A percentile compares a stretch with the other conserved stretches of the same genome.
Conservation (phyloP, 306 rosid genomes). For the Trifolium subterraneum region DNA sequence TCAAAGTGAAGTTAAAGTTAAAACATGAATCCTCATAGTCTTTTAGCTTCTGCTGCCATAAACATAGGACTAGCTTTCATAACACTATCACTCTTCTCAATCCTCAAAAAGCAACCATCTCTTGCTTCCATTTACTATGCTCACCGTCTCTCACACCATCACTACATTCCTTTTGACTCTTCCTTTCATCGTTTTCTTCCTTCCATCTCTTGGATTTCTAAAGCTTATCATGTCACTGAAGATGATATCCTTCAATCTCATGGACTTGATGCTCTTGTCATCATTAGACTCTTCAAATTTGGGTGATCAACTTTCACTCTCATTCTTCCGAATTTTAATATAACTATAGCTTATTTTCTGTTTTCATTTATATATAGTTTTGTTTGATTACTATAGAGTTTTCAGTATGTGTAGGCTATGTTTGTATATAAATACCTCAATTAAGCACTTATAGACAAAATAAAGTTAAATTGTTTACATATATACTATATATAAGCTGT, state of each 20-base stretch:
- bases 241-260: constrained; percentile 58
- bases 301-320: constrained; percentile 57
- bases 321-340: background rate
- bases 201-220: constrained; percentile 70
- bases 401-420: background rate
- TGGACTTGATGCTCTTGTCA: constrained; percentile 84
- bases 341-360: background rate
- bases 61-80: constrained; percentile 81
- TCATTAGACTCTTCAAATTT: constrained; percentile 82
- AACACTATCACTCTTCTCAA: constrained; percentile 72
- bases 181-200: constrained; percentile 61
- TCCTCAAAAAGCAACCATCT: constrained; percentile 78
- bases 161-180: constrained; percentile 33
- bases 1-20: background rate
- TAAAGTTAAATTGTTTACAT: too few species aligned
- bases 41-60: constrained; percentile 82
- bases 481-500: too few species aligned
- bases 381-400: background rate
- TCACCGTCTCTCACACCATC: constrained; percentile 60
- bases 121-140: constrained; percentile 74
- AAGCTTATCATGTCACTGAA: constrained; percentile 63
- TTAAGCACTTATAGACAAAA: background rate
- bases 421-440: background rate
- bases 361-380: background rate
- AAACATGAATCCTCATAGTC: constrained; percentile 66